Evolutionary conservation across 2,329 filamentous ascomycete species (phyloP), one percentile per base, ranked within the genome.

Genomic region (Clarireedia monteithiana): DNA sequence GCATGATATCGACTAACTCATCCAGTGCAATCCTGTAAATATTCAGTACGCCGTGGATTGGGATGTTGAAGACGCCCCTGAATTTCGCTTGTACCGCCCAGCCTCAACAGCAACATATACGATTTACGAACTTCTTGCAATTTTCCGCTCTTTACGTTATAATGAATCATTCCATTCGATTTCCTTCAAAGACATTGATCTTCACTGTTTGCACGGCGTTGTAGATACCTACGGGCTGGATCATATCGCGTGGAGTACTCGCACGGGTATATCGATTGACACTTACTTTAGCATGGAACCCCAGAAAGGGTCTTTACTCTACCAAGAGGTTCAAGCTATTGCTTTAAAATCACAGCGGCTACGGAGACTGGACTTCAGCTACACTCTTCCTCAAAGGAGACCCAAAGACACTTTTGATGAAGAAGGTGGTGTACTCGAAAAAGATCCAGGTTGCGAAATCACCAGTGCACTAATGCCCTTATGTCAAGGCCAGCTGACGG

Each of bases 151-250:
- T 9, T 69, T 89, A 53, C 79, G 86, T 42, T 89, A 87, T 68
- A 88, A 89, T 64, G 84, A 88, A 64, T 79, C 76, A 1, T 89
- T 88, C 67, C 74, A 74, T 27, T 81, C 82, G 1, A 82, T 89
- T 23, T 88, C 85, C 0, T 88, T 89, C 64, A 78, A 77, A 27
- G 78, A 79, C 40, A 77, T 88, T 48, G 78, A 77, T 60, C 71
- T 89, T n/a, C 83, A 88, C 65, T 71, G 74, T 30, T 69, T 89
- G n/a, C 84, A 86, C 61, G 77, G 79, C 14, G 66, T 84, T 24
- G 74, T 77, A 55, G 85, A 89, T 66, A 65, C 71, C 1, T 77
- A 81, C 67, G 85, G 83, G 0, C 71, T 72, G 7, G 85, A 89
- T 64, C 76, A 81, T 63, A 80, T 87, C 52, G 83, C 82, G 51